Base-by-base conservation (phyloP, 305 asterid genomes). In the Fraxinus paxiana region DNA sequence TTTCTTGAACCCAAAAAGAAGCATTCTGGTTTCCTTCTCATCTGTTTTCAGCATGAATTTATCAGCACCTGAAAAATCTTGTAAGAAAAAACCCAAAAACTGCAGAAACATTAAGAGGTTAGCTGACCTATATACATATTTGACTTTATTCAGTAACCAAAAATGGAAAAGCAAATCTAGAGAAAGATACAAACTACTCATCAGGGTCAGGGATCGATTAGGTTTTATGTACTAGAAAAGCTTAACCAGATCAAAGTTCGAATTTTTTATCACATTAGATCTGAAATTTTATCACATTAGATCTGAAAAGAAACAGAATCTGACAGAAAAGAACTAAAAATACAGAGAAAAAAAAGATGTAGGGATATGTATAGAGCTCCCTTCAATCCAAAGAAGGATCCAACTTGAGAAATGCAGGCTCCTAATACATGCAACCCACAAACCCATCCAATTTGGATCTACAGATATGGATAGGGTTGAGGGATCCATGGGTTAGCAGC, bases 341-440 rank as follows among this genome's bases (percentile, higher is more conserved):
- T 41, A 41, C 4, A 10, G 46, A 0, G 1, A 35, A 1, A 35
- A 38, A 12, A 43, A 2, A 3, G 20, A 13, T 48, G 15, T 1
- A 15, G 59, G 7, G 59, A 13, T 1, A 77, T 79, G 88, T 54
- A 85, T 82, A 89, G 93, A 91, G 98, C 98, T 92, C 98, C 97
- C 98, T 94, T 94, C 98, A 94, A 94, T 94, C 98, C 98, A 94
- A 94, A 94, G 20, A 90, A 87, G 90, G 92, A 65, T 89, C 77
- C 51, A 82, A 84, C 91, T 56, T 84, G 88, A 92, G 61, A 48
- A 87, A 83, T 80, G 35, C 73, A 92, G 86, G 98, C 97, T 90
- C 97, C 93, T 80, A 84, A 85, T 82, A 84, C 93, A 94, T 92
- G 97, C 92, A 94, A 88, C 87, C 98, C 98, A 87, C 92, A 94